These are phyloP conservation scores for Blastomyces silverae DNA, from an alignment of 2,329 filamentous ascomycete genomes.

Conservation along the genomic window DNA sequence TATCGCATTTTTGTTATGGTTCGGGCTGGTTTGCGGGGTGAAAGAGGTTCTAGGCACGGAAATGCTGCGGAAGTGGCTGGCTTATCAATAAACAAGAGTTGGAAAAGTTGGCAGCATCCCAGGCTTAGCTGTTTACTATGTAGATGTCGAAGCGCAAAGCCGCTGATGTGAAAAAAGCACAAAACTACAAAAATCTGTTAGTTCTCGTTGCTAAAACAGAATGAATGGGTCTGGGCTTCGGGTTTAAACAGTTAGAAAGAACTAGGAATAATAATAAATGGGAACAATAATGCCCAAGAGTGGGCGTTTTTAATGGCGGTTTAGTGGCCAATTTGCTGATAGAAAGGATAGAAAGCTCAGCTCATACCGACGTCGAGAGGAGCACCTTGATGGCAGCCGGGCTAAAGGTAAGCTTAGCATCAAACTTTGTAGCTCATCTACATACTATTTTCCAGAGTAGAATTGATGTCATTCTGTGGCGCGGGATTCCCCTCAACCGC, in stretches of 20 bases:
- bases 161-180: neutral
- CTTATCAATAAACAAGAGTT: too few species aligned
- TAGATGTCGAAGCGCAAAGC: too few species aligned
- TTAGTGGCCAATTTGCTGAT: neutral
- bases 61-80: neutral
- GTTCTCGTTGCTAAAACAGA: neutral
- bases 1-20: neutral
- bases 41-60: neutral
- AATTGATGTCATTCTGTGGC: too few species aligned
- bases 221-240: neutral
- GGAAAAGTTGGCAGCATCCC: conserved; percentile 11
- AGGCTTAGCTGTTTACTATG: neutral
- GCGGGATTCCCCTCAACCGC: too few species aligned
- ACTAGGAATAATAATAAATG: too few species aligned
- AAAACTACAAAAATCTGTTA: neutral
- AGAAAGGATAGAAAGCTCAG: neutral
- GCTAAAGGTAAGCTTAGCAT: too few species aligned
- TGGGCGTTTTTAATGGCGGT: neutral
- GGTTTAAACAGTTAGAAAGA: neutral
- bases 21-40: conserved; percentile 2
- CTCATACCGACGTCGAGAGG: too few species aligned
- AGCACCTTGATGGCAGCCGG: too few species aligned
- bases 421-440: too few species aligned
- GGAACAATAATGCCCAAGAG: neutral
- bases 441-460: too few species aligned